Evolutionary conservation across 495 filamentous ascomycete genomes (phyloP).

Genomic region (Penicillium angulare): DNA sequence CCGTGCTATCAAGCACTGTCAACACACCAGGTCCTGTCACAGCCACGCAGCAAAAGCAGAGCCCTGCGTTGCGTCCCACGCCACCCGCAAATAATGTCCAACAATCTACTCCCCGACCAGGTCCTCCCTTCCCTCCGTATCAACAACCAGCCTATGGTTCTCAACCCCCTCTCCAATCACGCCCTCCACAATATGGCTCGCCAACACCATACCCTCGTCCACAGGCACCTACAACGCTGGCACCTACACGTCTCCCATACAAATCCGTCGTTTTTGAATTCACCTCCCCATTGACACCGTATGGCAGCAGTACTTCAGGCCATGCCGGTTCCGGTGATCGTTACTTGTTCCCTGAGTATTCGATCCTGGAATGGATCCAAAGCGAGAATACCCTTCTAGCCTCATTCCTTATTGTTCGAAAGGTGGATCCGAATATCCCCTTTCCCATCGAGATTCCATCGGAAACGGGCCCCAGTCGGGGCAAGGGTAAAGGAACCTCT

Average conservation of each 20-base stretch:
- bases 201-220: slow-evolving; percentile 38
- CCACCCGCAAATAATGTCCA: slow-evolving; percentile 17
- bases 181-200: slow-evolving; percentile 35
- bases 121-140: slow-evolving; percentile 28
- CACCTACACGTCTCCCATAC: slow-evolving; percentile 53
- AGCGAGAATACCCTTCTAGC: slow-evolving; percentile 48
- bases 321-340: slow-evolving; percentile 75
- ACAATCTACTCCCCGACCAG: slow-evolving; percentile 25
- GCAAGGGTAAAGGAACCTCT: slow-evolving; percentile 31
- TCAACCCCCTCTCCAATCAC: slow-evolving; percentile 38
- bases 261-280: slow-evolving; percentile 84
- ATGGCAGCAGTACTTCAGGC: slow-evolving; percentile 52
- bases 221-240: slow-evolving; percentile 23
- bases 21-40: slow-evolving; percentile 14
- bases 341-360: slow-evolving; percentile 84
- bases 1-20: slow-evolving; percentile 23
- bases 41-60: slow-evolving; percentile 17
- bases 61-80: slow-evolving; percentile 19
- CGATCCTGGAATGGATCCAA: slow-evolving; percentile 71
- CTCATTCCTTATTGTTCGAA: slow-evolving; percentile 51
- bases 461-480: slow-evolving; percentile 24
- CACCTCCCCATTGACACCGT: slow-evolving; percentile 48
- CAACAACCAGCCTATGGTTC: slow-evolving; percentile 35
- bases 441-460: slow-evolving; percentile 37
- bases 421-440: slow-evolving; percentile 45